phyloP scores from a whole-genome alignment of 257 asterid species.

The Solanum pimpinellifolium region DNA sequence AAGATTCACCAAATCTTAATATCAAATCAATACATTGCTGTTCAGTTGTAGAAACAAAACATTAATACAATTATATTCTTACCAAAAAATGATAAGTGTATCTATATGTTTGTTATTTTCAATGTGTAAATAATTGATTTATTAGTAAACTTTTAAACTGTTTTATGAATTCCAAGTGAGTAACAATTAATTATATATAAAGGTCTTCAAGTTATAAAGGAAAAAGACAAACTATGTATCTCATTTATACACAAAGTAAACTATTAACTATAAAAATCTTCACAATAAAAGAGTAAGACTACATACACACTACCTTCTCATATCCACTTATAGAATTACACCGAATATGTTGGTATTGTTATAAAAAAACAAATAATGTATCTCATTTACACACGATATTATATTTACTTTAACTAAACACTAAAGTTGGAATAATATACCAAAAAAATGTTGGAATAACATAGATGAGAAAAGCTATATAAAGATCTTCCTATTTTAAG shows the following conservation, averaged over 20 bases:
- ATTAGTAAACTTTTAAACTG: not conserved
- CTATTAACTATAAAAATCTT: not conserved
- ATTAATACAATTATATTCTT: not conserved
- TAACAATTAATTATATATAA: too few relatives aligned
- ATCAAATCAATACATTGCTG: not conserved
- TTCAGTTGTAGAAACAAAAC: not conserved
- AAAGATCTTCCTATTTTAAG: not conserved
- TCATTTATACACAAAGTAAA: not conserved
- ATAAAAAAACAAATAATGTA: not conserved
- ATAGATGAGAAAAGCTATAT: not conserved
- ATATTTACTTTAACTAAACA: not conserved
- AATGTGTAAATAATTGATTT: not conserved
- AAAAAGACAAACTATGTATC: not conserved
- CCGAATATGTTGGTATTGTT: not conserved
- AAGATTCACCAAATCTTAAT: not conserved
- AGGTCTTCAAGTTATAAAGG: not conserved
- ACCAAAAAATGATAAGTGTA: not conserved
- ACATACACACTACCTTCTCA: not conserved
- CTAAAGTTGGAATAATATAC: not conserved
- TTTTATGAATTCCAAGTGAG: not conserved
- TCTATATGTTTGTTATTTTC: not conserved
- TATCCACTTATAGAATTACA: not conserved
- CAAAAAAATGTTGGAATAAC: not conserved
- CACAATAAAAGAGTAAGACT: not conserved
- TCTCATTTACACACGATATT: not conserved